phyloP scores from a whole-genome alignment of 176 grass and related monocot genomes.

The Oryza longistaminata region DNA sequence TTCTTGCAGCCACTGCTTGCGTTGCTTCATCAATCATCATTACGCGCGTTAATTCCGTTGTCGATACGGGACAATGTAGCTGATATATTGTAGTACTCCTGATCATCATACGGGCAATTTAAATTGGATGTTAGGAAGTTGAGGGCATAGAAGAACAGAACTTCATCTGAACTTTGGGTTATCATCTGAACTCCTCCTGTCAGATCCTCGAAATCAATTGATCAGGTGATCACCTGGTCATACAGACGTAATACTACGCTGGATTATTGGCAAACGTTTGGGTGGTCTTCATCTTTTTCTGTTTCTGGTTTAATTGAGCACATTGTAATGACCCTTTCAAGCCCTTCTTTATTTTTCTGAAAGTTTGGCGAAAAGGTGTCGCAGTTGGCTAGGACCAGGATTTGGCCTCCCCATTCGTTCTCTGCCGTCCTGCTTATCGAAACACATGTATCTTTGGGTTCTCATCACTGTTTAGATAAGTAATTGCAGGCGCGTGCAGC shows the following conservation, averaged over 20 bases:
- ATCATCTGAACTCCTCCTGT: too few species aligned
- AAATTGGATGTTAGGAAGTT: not conserved
- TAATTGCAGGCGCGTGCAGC: not conserved
- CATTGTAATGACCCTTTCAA: not conserved
- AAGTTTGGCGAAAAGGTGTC: conserved; percentile 42
- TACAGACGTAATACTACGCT: not conserved
- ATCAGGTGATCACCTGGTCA: not conserved
- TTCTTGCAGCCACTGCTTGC: not conserved
- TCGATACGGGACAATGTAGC: not conserved
- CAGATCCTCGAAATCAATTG: not conserved
- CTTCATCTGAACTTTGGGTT: not conserved
- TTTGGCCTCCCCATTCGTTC: conserved; percentile 10
- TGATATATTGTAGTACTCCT: not conserved
- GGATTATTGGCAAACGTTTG: not conserved
- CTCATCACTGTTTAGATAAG: conserved; percentile 12
- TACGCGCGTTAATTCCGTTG: not conserved
- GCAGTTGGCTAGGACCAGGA: conserved; percentile 26
- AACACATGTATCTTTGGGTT: conserved; percentile 40
- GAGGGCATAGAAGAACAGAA: not conserved
- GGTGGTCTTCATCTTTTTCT: not conserved
- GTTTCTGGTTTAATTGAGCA: not conserved
- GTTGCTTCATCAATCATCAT: not conserved
- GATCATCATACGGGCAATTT: not conserved
- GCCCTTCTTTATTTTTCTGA: not conserved
- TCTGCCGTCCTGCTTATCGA: conserved; percentile 35